A percentile compares a stretch with the other conserved stretches of the same genome.
phyloP scores from a whole-genome alignment of 441 rosid species.

The Euphorbia celastroides region DNA sequence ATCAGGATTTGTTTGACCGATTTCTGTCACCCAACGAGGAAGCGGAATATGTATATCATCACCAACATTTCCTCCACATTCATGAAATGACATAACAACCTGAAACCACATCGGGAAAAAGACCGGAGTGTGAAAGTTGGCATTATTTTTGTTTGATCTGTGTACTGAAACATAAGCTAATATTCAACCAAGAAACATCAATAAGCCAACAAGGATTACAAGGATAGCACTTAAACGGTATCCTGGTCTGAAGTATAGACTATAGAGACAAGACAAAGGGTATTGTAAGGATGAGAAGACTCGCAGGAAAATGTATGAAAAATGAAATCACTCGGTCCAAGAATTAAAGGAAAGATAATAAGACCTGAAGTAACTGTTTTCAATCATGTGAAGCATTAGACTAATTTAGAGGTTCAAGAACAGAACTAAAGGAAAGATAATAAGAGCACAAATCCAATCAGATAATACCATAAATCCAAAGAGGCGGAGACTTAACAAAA shows the following conservation, averaged over 20 bases:
- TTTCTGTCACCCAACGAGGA: constrained; percentile 95
- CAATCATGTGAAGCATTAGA: background rate
- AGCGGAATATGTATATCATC: constrained; percentile 51
- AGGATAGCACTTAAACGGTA: background rate
- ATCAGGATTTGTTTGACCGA: constrained; percentile 89
- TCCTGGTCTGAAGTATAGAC: background rate
- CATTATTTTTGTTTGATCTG: background rate
- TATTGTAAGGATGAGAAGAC: background rate
- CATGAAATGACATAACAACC: constrained; percentile 98
- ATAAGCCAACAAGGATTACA: background rate
- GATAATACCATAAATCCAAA: background rate
- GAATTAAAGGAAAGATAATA: too few species aligned
- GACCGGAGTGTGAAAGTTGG: background rate
- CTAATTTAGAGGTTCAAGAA: background rate
- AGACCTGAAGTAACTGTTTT: constrained; percentile 2
- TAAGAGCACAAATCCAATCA: too few species aligned
- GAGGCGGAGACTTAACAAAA: background rate
- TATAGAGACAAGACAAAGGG: background rate
- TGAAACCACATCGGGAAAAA: constrained; percentile 23
- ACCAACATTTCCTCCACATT: constrained; percentile 54
- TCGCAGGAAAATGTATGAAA: background rate
- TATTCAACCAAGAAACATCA: background rate
- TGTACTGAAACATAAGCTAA: background rate
- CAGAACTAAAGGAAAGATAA: background rate
- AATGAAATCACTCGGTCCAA: background rate